Evolutionary conservation across 2,329 filamentous ascomycete species (phyloP), one percentile per base, ranked within the genome.

Genomic region (Mollisiaceae sp.): DNA sequence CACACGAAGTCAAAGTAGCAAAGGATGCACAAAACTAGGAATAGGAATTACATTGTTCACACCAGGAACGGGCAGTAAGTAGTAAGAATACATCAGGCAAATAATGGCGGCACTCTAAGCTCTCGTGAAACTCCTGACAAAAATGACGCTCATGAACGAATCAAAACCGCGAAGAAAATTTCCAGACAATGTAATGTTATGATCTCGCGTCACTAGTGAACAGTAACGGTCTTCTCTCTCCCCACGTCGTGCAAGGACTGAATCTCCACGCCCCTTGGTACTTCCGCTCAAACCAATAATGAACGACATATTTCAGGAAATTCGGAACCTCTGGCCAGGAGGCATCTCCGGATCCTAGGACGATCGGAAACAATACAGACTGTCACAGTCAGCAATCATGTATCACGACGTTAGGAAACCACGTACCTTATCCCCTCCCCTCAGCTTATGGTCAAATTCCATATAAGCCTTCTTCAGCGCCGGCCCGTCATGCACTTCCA

Each of bases 401-500:
- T 22, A 32, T 38, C 8, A 8, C 1, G 12, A 20, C n/a, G 12
- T 8, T 0, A 58, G 8, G 47, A 20, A 54, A 58, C 6, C 2
- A 14, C 59, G 43, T 62, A 65, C 67, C 43, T 66, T 66, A 27
- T 68, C 64, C 9, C 59, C 64, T 15, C 18, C 61, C 35, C 62
- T 63, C 59, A 68, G 18, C 38, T 66, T 59, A 5, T 39, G 14
- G 41, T 67, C 65, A 38, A 67, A 63, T 22, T 61, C 64, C n/a
- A 64, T 35, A 36, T 54, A 67, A 1, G 60, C 24, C n/a, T 66
- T 57, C 45, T 39, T 63, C 50, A 69, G 38, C 35, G 56, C 69
- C 43, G 71, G 71, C 32, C 75, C 74, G 47, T 75, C 75, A 56
- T 76, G 79, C 47, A 74, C 69, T 2, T 71, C 68, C 18, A 82